Evolutionary conservation across 2,329 filamentous ascomycete genomes (phyloP).

Genomic region (Colletotrichum sojae): DNA sequence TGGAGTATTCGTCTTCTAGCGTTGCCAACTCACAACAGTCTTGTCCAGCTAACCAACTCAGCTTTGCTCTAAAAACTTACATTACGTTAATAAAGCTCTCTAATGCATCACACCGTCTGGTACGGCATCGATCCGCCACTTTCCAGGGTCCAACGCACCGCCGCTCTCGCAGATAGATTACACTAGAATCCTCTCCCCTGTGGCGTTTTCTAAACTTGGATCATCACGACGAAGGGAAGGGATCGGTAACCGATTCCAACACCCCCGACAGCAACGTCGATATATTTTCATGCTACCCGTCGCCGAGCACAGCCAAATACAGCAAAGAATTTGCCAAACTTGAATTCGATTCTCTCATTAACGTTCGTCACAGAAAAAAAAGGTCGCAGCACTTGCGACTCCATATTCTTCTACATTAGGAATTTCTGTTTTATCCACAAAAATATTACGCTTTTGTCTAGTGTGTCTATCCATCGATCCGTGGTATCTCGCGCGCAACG

Average conservation of each 20-base stretch:
- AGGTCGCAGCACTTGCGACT: conserved; percentile 2
- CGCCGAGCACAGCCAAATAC: neutral
- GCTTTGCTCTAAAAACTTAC: too few relatives aligned
- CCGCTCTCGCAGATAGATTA: neutral
- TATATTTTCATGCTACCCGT: neutral
- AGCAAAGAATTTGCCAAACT: neutral
- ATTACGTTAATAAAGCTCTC: too few relatives aligned
- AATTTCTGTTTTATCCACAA: neutral
- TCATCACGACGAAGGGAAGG: neutral
- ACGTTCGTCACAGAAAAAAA: conserved; percentile 17
- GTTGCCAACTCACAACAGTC: too few relatives aligned
- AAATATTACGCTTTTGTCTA: conserved; percentile 28
- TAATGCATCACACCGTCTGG: neutral
- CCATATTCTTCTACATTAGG: conserved; percentile 19
- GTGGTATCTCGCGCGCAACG: neutral
- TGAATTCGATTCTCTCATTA: conserved; percentile 18
- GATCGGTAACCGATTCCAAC: too few relatives aligned
- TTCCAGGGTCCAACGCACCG: neutral
- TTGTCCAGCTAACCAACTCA: too few relatives aligned
- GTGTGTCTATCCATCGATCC: conserved; percentile 2
- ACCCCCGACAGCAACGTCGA: neutral
- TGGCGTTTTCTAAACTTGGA: neutral
- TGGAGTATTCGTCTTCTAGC: neutral
- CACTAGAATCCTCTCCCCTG: neutral
- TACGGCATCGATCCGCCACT: neutral